Conservation (phyloP, 208 protist species). For the Trichomonas gallinae region DNA sequence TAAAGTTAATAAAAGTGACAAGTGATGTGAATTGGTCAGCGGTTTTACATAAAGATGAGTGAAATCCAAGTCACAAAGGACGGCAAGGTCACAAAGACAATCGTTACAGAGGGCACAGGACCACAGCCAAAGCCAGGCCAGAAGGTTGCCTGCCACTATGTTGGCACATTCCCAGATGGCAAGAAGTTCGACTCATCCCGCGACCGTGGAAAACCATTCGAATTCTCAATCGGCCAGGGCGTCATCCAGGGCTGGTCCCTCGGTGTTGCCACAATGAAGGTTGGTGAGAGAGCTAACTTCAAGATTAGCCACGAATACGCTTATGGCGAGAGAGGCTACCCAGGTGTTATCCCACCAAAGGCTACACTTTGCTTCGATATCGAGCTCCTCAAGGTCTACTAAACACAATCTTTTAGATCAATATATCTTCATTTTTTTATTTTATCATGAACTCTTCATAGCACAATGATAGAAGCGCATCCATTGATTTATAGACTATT, state of each 20-base stretch:
- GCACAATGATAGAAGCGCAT: too few species aligned
- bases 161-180: conserved; percentile 26
- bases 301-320: conserved; percentile 33
- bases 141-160: conserved; percentile 20
- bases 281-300: conserved; percentile 38
- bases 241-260: conserved; percentile 46
- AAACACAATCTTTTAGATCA: neutral
- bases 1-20: too few species aligned
- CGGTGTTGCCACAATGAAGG: conserved; percentile 36
- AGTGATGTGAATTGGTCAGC: too few species aligned
- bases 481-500: too few species aligned
- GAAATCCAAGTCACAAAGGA: neutral
- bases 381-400: conserved; percentile 26
- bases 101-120: neutral
- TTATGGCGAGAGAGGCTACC: conserved; percentile 33
- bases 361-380: conserved; percentile 37
- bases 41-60: neutral
- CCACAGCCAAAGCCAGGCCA: neutral
- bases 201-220: conserved; percentile 9
- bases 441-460: too few species aligned
- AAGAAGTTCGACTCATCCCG: conserved; percentile 28
- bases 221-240: conserved; percentile 38
- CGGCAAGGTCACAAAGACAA: conserved; percentile 1
- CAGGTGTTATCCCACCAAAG: conserved; percentile 35
- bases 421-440: too few species aligned